Evolutionary conservation across 257 asterid genomes (phyloP).

Genomic region (Solanum acaule): DNA sequence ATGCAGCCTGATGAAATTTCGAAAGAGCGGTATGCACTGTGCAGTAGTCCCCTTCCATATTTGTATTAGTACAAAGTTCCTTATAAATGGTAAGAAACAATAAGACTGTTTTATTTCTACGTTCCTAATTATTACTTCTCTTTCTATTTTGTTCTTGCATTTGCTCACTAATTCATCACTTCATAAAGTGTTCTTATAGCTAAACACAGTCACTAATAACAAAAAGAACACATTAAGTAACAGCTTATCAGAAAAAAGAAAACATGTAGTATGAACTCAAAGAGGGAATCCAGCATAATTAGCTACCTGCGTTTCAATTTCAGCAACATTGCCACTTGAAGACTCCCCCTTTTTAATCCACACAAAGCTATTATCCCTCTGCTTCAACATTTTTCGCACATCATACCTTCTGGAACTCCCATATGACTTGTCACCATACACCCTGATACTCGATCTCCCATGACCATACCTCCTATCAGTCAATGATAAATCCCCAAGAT

Average conservation of each 20-base stretch:
- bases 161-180: neutral
- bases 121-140: neutral
- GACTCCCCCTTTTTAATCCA: constrained; percentile 49
- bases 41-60: neutral
- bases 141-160: neutral
- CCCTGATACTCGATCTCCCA: neutral
- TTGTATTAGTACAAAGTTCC: neutral
- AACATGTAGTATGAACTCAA: neutral
- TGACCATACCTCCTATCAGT: neutral
- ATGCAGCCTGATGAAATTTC: neutral
- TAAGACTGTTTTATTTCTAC: neutral
- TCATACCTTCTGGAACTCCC: neutral
- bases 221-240: neutral
- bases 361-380: constrained; percentile 4
- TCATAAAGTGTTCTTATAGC: neutral
- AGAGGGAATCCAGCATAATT: neutral
- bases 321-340: constrained; percentile 14
- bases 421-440: constrained; percentile 1
- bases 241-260: neutral
- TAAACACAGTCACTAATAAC: neutral
- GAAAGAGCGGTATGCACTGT: neutral
- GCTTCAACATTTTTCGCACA: neutral
- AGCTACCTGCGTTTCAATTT: constrained; percentile 22
- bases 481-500: neutral
- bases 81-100: neutral